Conservation (phyloP, 805 yeast genomes). For the Saturnispora galanensis region DNA sequence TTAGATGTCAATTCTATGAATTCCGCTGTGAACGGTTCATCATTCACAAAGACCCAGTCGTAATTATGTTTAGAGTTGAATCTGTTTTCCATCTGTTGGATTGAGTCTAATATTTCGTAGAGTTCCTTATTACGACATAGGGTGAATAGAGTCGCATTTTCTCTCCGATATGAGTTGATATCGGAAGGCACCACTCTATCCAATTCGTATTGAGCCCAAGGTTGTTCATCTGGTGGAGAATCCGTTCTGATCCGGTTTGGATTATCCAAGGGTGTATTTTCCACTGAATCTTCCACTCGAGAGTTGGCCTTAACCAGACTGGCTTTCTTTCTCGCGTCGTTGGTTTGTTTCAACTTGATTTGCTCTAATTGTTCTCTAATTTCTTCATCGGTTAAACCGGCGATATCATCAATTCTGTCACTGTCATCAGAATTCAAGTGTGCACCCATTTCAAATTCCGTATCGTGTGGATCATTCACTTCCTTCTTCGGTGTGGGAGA, state of each 20-base stretch:
- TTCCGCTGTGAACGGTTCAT: constrained; percentile 34
- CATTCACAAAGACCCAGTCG: constrained; percentile 42
- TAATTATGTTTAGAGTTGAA: constrained; percentile 31
- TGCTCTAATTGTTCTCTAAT: constrained; percentile 9
- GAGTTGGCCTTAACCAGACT: neutral
- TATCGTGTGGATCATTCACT: constrained; percentile 4
- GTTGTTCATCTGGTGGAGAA: constrained; percentile 8
- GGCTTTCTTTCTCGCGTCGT: neutral
- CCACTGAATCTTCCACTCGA: constrained; percentile 3
- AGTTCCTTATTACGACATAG: constrained; percentile 35
- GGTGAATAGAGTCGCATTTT: constrained; percentile 57
- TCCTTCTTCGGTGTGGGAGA: neutral
- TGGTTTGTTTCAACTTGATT: constrained; percentile 11
- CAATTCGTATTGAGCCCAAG: constrained; percentile 12
- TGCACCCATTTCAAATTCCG: neutral
- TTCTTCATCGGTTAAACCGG: constrained; percentile 13
- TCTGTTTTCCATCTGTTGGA: constrained; percentile 31
- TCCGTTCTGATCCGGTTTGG: constrained; percentile 7
- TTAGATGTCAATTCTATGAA: constrained; percentile 31
- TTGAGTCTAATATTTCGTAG: constrained; percentile 31
- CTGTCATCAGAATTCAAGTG: neutral
- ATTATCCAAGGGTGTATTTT: constrained; percentile 9
- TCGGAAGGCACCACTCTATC: constrained; percentile 9
- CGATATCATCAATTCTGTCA: constrained; percentile 3
- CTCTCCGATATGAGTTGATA: constrained; percentile 36